Base-by-base conservation (phyloP, 208 protist species). In the Wallacemonas sp. region DNA sequence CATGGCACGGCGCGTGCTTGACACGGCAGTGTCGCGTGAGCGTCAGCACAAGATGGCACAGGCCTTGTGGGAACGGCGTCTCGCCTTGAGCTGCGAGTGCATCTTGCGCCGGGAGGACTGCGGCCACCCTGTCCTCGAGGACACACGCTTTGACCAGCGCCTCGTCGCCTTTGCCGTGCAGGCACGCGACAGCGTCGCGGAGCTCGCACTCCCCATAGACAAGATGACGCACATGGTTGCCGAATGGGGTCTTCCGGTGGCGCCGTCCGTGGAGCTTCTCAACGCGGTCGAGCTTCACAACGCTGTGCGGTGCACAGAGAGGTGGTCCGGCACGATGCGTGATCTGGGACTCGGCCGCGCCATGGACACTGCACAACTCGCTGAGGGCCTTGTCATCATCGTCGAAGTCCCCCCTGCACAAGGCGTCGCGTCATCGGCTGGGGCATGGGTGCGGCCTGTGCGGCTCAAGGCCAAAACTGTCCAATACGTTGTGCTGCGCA, bases 381-480 rank as follows among this genome's bases (percentile, higher is more conserved):
- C 84, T 2, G 90, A 95, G 63, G 90, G 90, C n/a, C 82, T 90
- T 19, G 87, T 95, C 37, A 21, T 95, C 36, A 21, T 93, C 24
- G 45, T 93, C 10, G 79, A 92, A 54, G 30, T 80, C 1, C 59
- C 71, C 4, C 1, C 27, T 22, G 38, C 38, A 24, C 50, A 29
- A 69, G 19, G 15, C 24, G 30, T 22, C 32, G 12, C 5, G 6
- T 19, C 32, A 37, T 19, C 13, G 2, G 37, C 34, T 2, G 19
- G 38, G n/a, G n/a, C 38, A 52, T 89, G 73, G 72, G 66, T 82
- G 19, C 60, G 46, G 3, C 83, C 82, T 1, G 36, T 96, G 54
- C 85, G 91, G 0, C 68, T 96, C 30, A 96, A 96, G 69, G 66
- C 83, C 4, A 96, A 96, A 53, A 93, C 87, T 3, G 71, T 80